A percentile compares a stretch with the other conserved stretches of the same genome.
Conservation (phyloP, 1,139 yeast species). For the Debaryomyces fabryi region DNA sequence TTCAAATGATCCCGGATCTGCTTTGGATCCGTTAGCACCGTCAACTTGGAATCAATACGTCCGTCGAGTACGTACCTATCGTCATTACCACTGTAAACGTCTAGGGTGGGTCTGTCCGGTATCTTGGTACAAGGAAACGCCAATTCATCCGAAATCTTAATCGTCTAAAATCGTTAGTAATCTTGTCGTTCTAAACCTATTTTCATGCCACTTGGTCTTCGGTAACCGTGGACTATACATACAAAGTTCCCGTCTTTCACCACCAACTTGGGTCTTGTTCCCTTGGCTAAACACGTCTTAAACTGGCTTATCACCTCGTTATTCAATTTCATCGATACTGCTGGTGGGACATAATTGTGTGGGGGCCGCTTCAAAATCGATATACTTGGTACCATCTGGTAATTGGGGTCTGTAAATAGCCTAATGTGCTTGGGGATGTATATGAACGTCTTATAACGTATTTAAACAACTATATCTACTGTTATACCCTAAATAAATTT, state of each 20-base stretch:
- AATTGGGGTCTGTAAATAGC: not conserved
- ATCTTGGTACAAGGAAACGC: conserved; percentile 37
- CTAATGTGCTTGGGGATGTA: conserved; percentile 4
- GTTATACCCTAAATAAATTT: not conserved
- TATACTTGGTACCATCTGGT: conserved; percentile 3
- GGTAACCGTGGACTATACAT: conserved; percentile 18
- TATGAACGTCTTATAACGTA: not conserved
- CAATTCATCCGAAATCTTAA: conserved; percentile 31
- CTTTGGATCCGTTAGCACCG: conserved; percentile 35
- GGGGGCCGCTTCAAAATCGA: conserved; percentile 8
- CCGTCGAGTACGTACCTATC: conserved; percentile 29
- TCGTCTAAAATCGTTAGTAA: conserved; percentile 22
- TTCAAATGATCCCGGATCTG: conserved; percentile 26
- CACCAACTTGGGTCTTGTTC: conserved; percentile 32
- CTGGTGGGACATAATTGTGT: conserved; percentile 17
- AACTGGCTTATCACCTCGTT: conserved; percentile 28
- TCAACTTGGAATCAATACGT: conserved; percentile 34
- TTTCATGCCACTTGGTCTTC: not conserved
- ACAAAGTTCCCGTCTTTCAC: conserved; percentile 41
- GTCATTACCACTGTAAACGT: conserved; percentile 28
- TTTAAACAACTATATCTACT: not conserved
- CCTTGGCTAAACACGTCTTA: conserved; percentile 19
- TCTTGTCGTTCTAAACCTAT: not conserved
- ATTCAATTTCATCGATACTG: conserved; percentile 32
- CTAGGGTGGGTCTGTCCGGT: conserved; percentile 42